Conservation (phyloP, 805 yeast genomes). For the Sugiyamaella chiloensis region DNA sequence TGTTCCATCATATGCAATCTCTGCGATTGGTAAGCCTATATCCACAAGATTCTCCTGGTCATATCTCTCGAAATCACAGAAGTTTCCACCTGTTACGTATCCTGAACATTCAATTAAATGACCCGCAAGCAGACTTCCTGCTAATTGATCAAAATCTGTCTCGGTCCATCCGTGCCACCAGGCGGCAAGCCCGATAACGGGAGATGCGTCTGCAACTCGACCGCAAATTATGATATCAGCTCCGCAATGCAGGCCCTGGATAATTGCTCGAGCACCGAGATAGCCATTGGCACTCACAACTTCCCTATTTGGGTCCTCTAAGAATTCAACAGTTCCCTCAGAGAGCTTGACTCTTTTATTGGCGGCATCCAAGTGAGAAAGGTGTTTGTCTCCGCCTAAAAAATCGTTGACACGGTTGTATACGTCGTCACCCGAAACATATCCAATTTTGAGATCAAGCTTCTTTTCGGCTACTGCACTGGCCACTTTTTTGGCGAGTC, state of each 20-base stretch:
- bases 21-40: neutral
- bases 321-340: neutral
- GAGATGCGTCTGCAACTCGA: neutral
- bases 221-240: neutral
- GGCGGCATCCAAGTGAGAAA: too few species aligned
- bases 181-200: neutral
- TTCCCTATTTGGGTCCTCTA: neutral
- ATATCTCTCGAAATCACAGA: conserved; percentile 22
- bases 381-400: neutral
- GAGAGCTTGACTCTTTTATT: too few species aligned
- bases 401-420: neutral
- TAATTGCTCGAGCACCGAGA: neutral
- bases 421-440: neutral
- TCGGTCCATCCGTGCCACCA: neutral
- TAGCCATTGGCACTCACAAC: neutral
- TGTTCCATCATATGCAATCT: neutral
- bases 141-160: conserved; percentile 21
- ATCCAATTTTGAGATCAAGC: neutral
- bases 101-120: conserved; percentile 27
- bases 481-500: neutral
- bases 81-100: conserved; percentile 26
- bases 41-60: neutral
- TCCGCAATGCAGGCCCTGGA: neutral
- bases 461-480: neutral
- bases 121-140: conserved; percentile 27